Evolutionary conservation across 139 green algal species (phyloP).

Genomic region (Chlorella sp.): DNA sequence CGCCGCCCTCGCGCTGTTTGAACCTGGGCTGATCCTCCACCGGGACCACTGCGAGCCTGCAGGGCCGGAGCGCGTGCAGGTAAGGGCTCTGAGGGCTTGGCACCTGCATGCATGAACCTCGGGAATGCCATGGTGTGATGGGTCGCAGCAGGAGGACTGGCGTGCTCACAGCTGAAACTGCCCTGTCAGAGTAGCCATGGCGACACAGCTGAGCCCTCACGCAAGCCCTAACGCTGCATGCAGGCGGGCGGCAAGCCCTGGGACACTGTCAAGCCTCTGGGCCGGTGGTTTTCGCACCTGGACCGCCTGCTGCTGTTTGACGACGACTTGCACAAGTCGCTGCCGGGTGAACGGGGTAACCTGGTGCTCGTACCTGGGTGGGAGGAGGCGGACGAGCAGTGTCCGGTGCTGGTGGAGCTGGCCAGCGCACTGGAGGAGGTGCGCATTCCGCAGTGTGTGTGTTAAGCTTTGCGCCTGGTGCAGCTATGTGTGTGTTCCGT

Average conservation of each 20-base stretch:
- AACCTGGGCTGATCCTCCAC: not conserved
- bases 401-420: not conserved
- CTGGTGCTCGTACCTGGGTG: conserved; percentile 32
- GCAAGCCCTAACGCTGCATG: no score
- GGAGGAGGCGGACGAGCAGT: not conserved
- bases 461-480: no score
- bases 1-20: not conserved
- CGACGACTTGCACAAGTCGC: conserved; percentile 25
- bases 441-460: no score
- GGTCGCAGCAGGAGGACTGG: no score
- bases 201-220: no score
- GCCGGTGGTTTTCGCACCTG: conserved; percentile 18
- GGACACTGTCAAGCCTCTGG: conserved; percentile 39
- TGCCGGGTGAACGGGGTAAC: conserved; percentile 24
- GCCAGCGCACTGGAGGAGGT: not conserved
- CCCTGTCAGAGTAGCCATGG: no score
- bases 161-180: no score
- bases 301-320: conserved; percentile 23
- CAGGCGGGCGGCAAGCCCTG: conserved; percentile 21
- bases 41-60: not conserved
- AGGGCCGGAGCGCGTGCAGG: not conserved
- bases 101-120: no score
- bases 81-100: not conserved
- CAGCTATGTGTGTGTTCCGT: not conserved
- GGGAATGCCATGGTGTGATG: no score